A percentile compares a stretch with the other conserved stretches of the same genome.
phyloP scores from a whole-genome alignment of 1,139 yeast genomes.

The Blastobotrys arbuscula region DNA sequence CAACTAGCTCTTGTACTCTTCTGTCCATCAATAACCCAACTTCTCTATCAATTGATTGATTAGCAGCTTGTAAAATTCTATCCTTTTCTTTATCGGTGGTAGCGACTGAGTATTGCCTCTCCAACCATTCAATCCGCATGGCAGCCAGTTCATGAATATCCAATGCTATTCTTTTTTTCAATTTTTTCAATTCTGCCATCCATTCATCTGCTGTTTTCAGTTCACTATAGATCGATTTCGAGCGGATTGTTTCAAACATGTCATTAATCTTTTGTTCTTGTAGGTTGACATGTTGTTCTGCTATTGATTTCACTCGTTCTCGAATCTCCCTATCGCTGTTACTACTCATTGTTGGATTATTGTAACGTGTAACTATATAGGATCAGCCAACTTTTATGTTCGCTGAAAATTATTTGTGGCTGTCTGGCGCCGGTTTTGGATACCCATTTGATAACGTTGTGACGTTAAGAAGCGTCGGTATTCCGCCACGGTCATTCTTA shows the following conservation, averaged over 20 bases:
- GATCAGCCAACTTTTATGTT: too few species aligned
- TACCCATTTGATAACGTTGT: too few species aligned
- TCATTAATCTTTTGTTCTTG: neutral
- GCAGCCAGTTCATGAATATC: neutral
- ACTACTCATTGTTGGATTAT: too few species aligned
- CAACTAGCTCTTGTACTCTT: slow-evolving; percentile 4
- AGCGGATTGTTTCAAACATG: neutral
- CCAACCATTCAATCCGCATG: neutral
- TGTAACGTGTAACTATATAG: too few species aligned
- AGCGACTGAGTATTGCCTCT: neutral
- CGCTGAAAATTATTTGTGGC: too few species aligned
- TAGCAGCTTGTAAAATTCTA: neutral
- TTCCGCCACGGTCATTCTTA: too few species aligned
- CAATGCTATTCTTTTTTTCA: neutral
- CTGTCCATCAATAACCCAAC: slow-evolving; percentile 5
- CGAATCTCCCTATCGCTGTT: too few species aligned
- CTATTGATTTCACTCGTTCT: neutral
- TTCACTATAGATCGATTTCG: neutral
- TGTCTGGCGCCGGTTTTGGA: too few species aligned
- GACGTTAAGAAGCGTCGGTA: too few species aligned
- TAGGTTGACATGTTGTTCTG: neutral
- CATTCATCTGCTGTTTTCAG: neutral
- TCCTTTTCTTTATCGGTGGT: neutral
- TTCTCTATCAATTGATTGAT: slow-evolving; percentile 1
- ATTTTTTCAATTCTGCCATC: neutral